Percentiles rank a stretch among this genome's conserved stretches.
Conservation (phyloP, 345 rosid genomes). For the Gossypium sturtianum region DNA sequence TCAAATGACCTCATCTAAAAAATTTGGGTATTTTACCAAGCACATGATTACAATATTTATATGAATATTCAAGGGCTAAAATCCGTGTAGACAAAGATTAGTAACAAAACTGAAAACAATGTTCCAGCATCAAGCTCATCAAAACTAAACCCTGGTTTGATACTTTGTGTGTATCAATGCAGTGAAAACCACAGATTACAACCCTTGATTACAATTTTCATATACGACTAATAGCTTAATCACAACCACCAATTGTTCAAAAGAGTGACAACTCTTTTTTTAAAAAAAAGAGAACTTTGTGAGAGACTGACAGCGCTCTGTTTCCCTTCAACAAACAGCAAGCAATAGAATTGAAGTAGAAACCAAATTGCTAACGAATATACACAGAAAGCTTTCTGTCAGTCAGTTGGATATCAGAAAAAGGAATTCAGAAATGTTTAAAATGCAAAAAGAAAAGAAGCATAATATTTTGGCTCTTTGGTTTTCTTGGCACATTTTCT, state of each 20-base stretch:
- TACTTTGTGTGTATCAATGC: too few species aligned
- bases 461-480: neutral
- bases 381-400: neutral
- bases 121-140: too few species aligned
- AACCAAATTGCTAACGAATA: neutral
- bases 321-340: neutral
- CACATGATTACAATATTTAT: too few species aligned
- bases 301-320: neutral
- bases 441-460: neutral
- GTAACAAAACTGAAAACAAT: neutral
- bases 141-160: neutral
- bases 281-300: neutral
- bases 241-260: neutral
- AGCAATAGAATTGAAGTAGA: neutral
- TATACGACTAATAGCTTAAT: neutral
- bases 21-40: too few species aligned
- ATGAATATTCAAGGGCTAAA: too few species aligned
- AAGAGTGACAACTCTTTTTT: neutral
- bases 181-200: too few species aligned
- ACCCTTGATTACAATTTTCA: neutral
- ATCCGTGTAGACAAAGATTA: too few species aligned
- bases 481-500: slow-evolving; percentile 5
- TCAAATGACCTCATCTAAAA: too few species aligned
- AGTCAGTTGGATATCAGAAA: neutral
- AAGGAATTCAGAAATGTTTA: neutral